Evolutionary conservation across 2,329 filamentous ascomycete genomes (phyloP), one percentile per base, ranked within the genome.

Genomic region (Fusarium sp.): DNA sequence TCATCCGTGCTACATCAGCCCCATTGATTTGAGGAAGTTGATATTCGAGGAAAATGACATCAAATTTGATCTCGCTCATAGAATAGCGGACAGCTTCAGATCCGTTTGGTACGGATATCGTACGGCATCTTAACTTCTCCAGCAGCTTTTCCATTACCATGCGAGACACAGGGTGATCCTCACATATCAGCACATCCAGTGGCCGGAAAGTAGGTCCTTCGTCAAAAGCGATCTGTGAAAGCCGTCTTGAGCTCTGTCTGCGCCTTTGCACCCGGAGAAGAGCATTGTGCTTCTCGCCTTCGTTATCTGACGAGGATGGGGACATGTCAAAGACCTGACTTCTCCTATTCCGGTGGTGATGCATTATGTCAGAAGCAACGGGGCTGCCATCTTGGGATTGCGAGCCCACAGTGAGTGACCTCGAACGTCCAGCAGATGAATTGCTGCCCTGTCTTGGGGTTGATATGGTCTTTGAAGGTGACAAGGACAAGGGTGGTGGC

Each of bases 101-200:
- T 1, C 96, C 96, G 73, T 94, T 97, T 5, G 91, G 87, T 7
- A 96, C 95, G 4, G 93, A 94, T 75, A 99, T 96, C 11, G 95
- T 98, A 43, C 96, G 92, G 76, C 96, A 99, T 37, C 93, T 92
- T 37, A 98, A 84, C 81, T 98, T 99, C 79, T 99, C 96, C 55
- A 99, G 86, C 10, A 99, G 83, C 74, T 97, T 96, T 78, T 99
- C 96, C 95, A 99, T 98, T n/a, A 99, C 95, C 84, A 99, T 90
- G 23, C 95, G 89, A 8, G 96, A 97, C 6, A 99, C 95, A 0
- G 96, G 96, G 78, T 99, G 96, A 75, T 99, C 96, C 81, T 99
- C 96, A 78, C 96, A 98, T 54, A 99, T 97, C 54, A 99, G 85
- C 8, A 99, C 92, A 79, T 99, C 96, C 54, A 99, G 82, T 3